Conservation (phyloP, 1,284 basidiomycete genomes). For the Acaromyces ingoldii region DNA sequence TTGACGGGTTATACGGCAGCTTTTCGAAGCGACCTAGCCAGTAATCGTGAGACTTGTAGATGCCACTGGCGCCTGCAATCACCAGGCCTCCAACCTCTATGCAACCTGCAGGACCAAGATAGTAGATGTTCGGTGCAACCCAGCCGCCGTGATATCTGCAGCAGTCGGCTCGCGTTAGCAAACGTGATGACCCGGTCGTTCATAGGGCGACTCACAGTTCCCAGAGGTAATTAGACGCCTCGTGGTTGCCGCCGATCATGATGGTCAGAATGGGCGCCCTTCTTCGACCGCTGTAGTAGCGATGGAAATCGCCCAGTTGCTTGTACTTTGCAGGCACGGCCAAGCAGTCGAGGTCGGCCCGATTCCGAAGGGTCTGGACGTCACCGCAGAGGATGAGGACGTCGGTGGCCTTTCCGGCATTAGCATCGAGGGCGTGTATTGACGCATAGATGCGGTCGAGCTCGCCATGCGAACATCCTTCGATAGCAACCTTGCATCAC, state of each 20-base stretch:
- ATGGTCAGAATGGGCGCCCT: conserved; percentile 81
- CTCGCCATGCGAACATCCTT: conserved; percentile 86
- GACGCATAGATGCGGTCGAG: conserved; percentile 69
- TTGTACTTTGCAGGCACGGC: conserved; percentile 87
- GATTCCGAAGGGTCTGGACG: conserved; percentile 81
- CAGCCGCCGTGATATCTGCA: conserved; percentile 46
- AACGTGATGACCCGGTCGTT: background rate
- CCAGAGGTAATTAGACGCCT: conserved; percentile 95
- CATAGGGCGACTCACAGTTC: conserved; percentile 65
- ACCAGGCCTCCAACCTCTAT: conserved; percentile 73
- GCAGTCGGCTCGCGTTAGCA: background rate
- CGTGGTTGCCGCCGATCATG: conserved; percentile 96
- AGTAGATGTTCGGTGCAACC: conserved; percentile 96
- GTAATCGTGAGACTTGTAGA: conserved; percentile 81
- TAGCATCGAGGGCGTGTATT: conserved; percentile 54
- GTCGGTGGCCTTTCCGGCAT: conserved; percentile 67
- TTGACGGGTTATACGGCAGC: conserved; percentile 63
- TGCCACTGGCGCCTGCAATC: conserved; percentile 86
- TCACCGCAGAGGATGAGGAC: conserved; percentile 82
- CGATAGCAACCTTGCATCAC: conserved; percentile 86
- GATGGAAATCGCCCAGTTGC: conserved; percentile 63
- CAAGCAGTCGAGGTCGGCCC: conserved; percentile 79
- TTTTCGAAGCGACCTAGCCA: conserved; percentile 56
- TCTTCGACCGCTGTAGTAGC: conserved; percentile 80
- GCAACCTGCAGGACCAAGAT: conserved; percentile 84